Conservation (phyloP, 2,329 filamentous ascomycete species). For the Laburnicola sp. region DNA sequence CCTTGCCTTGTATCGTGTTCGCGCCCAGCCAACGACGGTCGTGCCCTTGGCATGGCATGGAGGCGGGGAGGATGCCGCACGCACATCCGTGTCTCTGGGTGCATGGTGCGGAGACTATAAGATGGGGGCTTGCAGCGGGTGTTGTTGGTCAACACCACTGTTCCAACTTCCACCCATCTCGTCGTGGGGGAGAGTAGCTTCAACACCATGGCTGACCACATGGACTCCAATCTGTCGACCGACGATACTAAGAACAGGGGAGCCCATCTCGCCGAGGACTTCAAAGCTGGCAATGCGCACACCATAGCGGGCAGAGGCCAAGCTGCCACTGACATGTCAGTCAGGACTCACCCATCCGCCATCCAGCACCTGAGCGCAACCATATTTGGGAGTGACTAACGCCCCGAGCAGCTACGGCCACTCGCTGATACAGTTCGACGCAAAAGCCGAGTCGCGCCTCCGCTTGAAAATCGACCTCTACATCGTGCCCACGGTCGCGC, state of each 20-base stretch:
- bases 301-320: constrained; percentile 34
- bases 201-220: constrained; percentile 5
- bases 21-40: no score
- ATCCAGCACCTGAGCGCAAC: background rate
- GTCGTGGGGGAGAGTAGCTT: no score
- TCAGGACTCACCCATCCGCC: background rate
- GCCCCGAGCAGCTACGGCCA: constrained; percentile 35
- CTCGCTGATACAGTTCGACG: constrained; percentile 53
- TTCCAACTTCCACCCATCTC: no score
- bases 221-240: background rate
- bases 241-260: constrained; percentile 25
- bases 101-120: no score
- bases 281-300: constrained; percentile 31
- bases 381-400: constrained; percentile 9
- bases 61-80: no score
- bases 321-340: constrained; percentile 38
- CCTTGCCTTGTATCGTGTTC: no score
- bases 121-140: no score
- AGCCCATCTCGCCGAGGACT: constrained; percentile 34
- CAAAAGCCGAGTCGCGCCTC: constrained; percentile 60
- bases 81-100: no score
- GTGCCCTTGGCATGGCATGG: no score
- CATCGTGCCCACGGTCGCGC: constrained; percentile 66
- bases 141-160: no score
- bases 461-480: constrained; percentile 67